Base-by-base conservation (phyloP, 1,284 basidiomycete species). In the Entoloma clypeatum region DNA sequence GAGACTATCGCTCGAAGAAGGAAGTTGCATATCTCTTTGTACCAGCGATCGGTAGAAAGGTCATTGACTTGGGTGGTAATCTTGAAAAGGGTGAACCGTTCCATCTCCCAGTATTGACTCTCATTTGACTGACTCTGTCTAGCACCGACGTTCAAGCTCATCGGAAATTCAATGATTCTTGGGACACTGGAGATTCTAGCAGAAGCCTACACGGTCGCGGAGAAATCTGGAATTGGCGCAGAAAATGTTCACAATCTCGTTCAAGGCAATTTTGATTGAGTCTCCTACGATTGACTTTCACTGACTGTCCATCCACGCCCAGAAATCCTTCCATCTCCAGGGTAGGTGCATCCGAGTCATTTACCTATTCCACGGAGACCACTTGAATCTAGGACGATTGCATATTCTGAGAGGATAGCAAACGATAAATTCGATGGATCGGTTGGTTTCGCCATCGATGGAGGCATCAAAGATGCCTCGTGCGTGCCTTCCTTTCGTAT, bases 1-100 rank as follows among this genome's bases (percentile, higher is more conserved):
- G 92, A 6, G 85, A 92, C 58, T 86, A 90, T 59, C 78, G 79
- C 44, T 82, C 82, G 33, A 93, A 92, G 71, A 88, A 90, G 60
- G 78, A 86, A 55, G 76, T 84, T 2, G 81, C 83, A 1, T 78
- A 88, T 56, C 69, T 86, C 27, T 67, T 86, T 25, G 75, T 92
- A 5, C 92, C 92, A 16, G 79, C 85, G 4, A 75, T 93, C 37
- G 91, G 83, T 16, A 69, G 78, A 46, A 92, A 91, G 64, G 75
- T 81, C 19, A 64, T 84, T 23, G 84, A 87, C 53, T 68, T 86
- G 4, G 85, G 85, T 21, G 81, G 76, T 14, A 88, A 92, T 56
- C 66, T 89, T 22, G 83, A 88, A 59, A 84, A 87, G 61, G 86
- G 86, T 73, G 37, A 39, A 53, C 26, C n/a, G 1, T 19, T 26